These are phyloP conservation scores for Paxillus ammoniavirescens DNA, from an alignment of 768 basidiomycete genomes.

Conservation along the genomic window DNA sequence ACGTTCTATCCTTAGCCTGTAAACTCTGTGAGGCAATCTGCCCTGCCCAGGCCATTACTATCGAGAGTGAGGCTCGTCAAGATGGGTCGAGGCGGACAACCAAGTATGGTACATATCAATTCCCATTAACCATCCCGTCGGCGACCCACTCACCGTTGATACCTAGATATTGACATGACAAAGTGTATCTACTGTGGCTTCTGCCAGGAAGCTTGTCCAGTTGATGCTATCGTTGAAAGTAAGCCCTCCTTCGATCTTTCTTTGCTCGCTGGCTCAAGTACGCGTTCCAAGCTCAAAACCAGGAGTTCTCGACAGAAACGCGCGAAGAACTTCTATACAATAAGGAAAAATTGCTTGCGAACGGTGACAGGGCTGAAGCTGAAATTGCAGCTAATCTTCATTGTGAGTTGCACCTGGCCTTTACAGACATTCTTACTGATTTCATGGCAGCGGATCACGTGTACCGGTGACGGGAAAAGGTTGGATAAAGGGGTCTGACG, in stretches of 20 bases:
- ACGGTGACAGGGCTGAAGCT: slow-evolving; percentile 94
- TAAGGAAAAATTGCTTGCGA: slow-evolving; percentile 97
- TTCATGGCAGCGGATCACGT: slow-evolving; percentile 73
- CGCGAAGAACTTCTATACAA: slow-evolving; percentile 98
- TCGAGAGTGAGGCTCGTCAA: slow-evolving; percentile 93
- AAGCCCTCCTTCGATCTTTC: slow-evolving; percentile 32
- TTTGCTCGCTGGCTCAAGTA: slow-evolving; percentile 1
- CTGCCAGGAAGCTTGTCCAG: slow-evolving; percentile 99
- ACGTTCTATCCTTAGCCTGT: slow-evolving; percentile 61
- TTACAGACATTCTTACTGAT: slow-evolving; percentile 16
- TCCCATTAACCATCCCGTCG: not conserved
- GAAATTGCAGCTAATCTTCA: slow-evolving; percentile 95
- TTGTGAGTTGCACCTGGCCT: slow-evolving; percentile 41
- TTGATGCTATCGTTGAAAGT: slow-evolving; percentile 99
- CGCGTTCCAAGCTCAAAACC: slow-evolving; percentile 79
- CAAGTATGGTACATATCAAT: slow-evolving; percentile 73
- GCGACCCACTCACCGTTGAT: not conserved
- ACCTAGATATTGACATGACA: slow-evolving; percentile 96
- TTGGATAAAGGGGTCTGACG: slow-evolving; percentile 7
- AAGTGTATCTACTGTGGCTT: slow-evolving; percentile 99
- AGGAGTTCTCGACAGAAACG: slow-evolving; percentile 96
- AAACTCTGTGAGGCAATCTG: slow-evolving; percentile 99
- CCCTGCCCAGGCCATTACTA: slow-evolving; percentile 98
- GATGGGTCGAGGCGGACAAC: slow-evolving; percentile 97
- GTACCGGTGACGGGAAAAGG: slow-evolving; percentile 58